phyloP scores from a whole-genome alignment of 768 basidiomycete genomes.

The Cystofilobasidium capitatum region DNA sequence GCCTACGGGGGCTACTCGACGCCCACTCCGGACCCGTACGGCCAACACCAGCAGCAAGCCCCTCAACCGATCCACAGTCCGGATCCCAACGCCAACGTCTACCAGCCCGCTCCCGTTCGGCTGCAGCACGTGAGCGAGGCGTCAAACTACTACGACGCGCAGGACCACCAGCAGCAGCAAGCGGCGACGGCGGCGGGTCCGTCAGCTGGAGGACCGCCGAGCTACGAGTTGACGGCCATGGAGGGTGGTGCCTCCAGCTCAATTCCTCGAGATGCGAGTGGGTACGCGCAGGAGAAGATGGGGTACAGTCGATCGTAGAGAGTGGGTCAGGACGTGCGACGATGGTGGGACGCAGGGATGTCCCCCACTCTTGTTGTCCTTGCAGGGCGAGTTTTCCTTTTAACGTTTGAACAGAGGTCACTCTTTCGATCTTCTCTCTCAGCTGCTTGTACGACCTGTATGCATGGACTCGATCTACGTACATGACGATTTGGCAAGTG shows the following conservation, averaged over 20 bases:
- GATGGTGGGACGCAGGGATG: too few relatives aligned
- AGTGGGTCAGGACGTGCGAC: too few relatives aligned
- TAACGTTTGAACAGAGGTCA: too few relatives aligned
- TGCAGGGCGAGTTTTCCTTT: too few relatives aligned
- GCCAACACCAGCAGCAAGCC: background rate
- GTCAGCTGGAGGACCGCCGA: constrained; percentile 4
- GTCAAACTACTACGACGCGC: constrained; percentile 9
- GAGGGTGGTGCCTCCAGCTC: background rate
- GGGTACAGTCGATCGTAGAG: constrained; percentile 16
- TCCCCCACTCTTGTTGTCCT: too few relatives aligned
- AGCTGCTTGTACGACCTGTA: too few relatives aligned
- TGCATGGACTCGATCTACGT: too few relatives aligned
- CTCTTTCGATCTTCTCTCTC: too few relatives aligned
- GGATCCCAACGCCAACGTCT: background rate
- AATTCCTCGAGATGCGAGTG: background rate
- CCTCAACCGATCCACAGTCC: background rate
- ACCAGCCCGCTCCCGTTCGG: background rate
- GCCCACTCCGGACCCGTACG: background rate
- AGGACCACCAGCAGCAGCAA: constrained; percentile 1
- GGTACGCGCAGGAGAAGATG: constrained; percentile 17
- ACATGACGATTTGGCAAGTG: too few relatives aligned
- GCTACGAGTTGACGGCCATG: constrained; percentile 14
- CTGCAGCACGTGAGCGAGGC: constrained; percentile 1
- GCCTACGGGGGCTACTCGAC: constrained; percentile 3
- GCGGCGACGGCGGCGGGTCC: background rate